phyloP scores from a whole-genome alignment of 2,329 filamentous ascomycete genomes.

The Iodosphaeria phyllophila region DNA sequence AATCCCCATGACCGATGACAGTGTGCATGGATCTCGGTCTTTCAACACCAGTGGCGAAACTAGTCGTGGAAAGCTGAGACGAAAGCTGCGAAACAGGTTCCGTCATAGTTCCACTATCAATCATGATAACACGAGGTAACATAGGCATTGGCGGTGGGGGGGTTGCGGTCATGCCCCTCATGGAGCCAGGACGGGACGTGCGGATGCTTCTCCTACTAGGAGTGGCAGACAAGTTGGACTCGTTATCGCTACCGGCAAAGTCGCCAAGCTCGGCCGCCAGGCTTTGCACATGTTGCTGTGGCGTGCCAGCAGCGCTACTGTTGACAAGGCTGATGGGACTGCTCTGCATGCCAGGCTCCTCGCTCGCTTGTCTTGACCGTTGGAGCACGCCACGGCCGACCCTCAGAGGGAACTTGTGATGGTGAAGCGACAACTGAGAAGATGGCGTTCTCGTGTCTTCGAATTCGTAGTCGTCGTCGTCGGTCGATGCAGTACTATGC shows the following conservation, averaged over 20 bases:
- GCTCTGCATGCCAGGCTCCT: conserved; percentile 36
- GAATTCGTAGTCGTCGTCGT: conserved; percentile 40
- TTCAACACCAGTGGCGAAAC: conserved; percentile 11
- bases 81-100: conserved; percentile 24
- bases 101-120: conserved; percentile 42
- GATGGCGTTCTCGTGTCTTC: conserved; percentile 41
- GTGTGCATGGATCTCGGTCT: conserved; percentile 24
- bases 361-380: conserved; percentile 40
- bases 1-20: conserved; percentile 23
- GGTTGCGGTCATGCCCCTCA: conserved; percentile 20
- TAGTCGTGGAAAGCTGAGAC: conserved; percentile 8
- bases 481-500: conserved; percentile 79
- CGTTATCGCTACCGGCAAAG: conserved; percentile 57
- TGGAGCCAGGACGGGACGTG: conserved; percentile 28
- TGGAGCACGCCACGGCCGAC: conserved; percentile 44
- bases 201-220: conserved; percentile 30
- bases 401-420: conserved; percentile 53
- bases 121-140: conserved; percentile 33
- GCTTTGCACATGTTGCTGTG: conserved; percentile 45
- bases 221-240: conserved; percentile 36
- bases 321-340: conserved; percentile 39
- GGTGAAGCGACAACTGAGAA: conserved; percentile 32
- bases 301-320: conserved; percentile 27
- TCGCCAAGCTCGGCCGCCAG: conserved; percentile 82
- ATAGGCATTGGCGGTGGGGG: conserved; percentile 27